Percentiles rank a stretch among this genome's conserved stretches.
These are phyloP conservation scores for Grigorovia transvaalensis DNA, from an alignment of 805 yeast genomes.

Conservation along the genomic window DNA sequence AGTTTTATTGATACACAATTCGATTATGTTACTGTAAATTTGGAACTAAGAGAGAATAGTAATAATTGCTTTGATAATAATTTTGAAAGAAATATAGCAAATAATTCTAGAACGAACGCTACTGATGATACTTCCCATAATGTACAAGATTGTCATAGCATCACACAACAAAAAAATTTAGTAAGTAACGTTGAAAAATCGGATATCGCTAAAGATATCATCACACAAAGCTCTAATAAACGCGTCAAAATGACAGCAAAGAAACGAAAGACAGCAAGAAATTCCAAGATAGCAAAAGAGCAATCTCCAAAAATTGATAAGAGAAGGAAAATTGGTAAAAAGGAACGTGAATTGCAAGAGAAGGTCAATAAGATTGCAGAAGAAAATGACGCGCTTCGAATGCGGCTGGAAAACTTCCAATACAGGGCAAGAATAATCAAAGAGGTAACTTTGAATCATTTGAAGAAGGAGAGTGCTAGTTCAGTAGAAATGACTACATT, in stretches of 20 bases:
- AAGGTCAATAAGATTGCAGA: conserved; percentile 22
- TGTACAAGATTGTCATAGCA: neutral
- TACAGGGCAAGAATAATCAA: conserved; percentile 3
- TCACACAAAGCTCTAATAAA: no score
- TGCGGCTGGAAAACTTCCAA: conserved; percentile 10
- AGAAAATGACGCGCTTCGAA: conserved; percentile 11
- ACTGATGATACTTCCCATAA: neutral
- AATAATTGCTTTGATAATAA: no score
- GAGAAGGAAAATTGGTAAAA: conserved; percentile 39
- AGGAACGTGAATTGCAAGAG: conserved; percentile 27
- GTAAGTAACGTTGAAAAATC: no score
- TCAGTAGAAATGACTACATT: neutral
- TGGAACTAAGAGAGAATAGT: no score
- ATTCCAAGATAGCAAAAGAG: neutral
- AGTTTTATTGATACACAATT: neutral
- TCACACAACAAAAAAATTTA: neutral
- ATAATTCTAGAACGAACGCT: no score
- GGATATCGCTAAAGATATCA: no score
- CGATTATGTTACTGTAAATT: neutral
- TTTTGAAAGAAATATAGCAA: no score
- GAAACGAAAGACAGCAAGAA: neutral
- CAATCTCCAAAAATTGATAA: conserved; percentile 33
- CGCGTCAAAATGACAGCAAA: neutral
- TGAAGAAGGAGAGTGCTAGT: neutral
- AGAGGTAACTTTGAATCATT: neutral